These are phyloP conservation scores for Cerioporus squamosus DNA, from an alignment of 1,284 basidiomycete species.

Conservation along the genomic window DNA sequence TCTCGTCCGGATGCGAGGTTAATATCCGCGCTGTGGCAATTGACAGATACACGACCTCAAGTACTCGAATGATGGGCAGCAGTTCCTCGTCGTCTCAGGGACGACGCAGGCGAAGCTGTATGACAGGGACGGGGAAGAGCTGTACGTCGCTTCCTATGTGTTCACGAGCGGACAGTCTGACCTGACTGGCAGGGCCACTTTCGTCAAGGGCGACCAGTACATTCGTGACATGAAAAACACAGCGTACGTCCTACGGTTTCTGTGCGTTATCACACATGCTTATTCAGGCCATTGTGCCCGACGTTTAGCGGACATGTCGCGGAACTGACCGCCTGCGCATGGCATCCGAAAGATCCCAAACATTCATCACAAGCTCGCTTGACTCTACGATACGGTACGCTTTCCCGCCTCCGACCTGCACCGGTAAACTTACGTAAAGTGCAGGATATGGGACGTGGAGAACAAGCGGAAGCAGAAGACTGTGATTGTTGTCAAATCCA, in stretches of 20 bases:
- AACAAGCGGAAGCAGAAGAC: conserved; percentile 89
- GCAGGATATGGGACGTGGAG: conserved; percentile 92
- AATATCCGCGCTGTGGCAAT: conserved; percentile 10
- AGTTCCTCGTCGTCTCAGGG: conserved; percentile 87
- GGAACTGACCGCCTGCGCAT: conserved; percentile 87
- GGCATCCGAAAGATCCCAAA: conserved; percentile 86
- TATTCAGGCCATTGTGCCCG: conserved; percentile 4
- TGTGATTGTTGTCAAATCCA: conserved; percentile 95
- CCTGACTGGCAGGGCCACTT: conserved; percentile 74
- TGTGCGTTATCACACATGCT: background rate
- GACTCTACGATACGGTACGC: conserved; percentile 91
- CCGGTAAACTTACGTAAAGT: conserved; percentile 1
- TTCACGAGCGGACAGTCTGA: conserved; percentile 44
- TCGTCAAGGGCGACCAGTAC: conserved; percentile 95
- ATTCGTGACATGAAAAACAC: conserved; percentile 99
- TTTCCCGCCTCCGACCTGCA: background rate
- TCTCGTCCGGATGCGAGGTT: conserved; percentile 10
- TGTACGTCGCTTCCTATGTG: conserved; percentile 56
- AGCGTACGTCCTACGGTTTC: conserved; percentile 55
- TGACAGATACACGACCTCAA: conserved; percentile 85
- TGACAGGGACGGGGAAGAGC: conserved; percentile 87
- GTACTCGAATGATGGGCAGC: conserved; percentile 86
- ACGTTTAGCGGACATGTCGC: conserved; percentile 87
- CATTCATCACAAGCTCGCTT: conserved; percentile 92
- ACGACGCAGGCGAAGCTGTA: conserved; percentile 89